A percentile compares a stretch with the other conserved stretches of the same genome.
phyloP scores from a whole-genome alignment of 768 basidiomycete genomes.

The Hygrocybe coccinea region DNA sequence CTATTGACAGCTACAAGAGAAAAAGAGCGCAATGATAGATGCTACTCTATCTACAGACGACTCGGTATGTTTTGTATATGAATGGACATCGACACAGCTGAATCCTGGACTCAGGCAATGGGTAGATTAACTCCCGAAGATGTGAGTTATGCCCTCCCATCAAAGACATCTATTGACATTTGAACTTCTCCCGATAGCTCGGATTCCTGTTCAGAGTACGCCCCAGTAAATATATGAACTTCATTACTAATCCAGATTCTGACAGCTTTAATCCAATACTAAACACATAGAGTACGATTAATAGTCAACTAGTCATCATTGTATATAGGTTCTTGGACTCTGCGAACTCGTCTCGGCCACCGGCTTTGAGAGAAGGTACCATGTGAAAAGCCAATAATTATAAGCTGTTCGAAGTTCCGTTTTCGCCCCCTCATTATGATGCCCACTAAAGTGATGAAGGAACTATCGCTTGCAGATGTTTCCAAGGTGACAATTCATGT shows the following conservation, averaged over 20 bases:
- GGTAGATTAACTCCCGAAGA: constrained; percentile 87
- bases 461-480: constrained; percentile 58
- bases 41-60: constrained; percentile 81
- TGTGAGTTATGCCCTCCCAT: constrained; percentile 33
- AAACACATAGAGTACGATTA: background rate
- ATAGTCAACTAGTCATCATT: too few species aligned
- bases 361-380: too few species aligned
- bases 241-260: background rate
- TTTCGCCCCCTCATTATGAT: constrained; percentile 9
- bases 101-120: constrained; percentile 60
- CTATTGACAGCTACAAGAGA: constrained; percentile 72
- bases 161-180: constrained; percentile 6
- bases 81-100: background rate
- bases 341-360: too few species aligned
- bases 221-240: constrained; percentile 1
- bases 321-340: too few species aligned
- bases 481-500: constrained; percentile 45
- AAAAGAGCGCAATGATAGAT: constrained; percentile 93
- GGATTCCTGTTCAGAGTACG: constrained; percentile 56
- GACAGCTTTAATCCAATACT: background rate
- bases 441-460: constrained; percentile 26
- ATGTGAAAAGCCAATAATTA: too few species aligned
- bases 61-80: constrained; percentile 43
- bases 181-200: constrained; percentile 33
- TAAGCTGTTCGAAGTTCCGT: too few species aligned